Base-by-base conservation (phyloP, 345 rosid genomes). In the Kernera saxatilis region DNA sequence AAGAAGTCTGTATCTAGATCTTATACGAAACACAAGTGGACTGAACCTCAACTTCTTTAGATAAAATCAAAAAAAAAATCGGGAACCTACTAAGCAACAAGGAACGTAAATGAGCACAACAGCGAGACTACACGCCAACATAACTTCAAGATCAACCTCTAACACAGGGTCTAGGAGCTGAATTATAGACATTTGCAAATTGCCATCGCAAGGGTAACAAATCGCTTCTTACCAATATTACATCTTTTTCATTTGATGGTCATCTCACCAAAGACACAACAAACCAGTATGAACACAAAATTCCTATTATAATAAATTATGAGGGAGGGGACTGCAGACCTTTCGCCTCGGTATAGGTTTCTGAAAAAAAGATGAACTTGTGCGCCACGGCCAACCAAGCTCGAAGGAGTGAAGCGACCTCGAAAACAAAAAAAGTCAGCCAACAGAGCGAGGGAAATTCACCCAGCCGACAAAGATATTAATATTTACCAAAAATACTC, bases 401-500 rank as follows among this genome's bases (percentile, higher is more conserved):
- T 91, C 96, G 69, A 93, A 87, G 77, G 96, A 91, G 67, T 82
- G 87, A 77, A 83, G 89, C 23, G 99, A 91, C 99, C 98, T 93
- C 69, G 53, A 73, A 58, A 26, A 72, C 27, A 19, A 29, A 73
- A 71, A 73, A 69, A 10, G 21, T 78, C 18, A 83, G 69, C 69
- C 35, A 62, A 19, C 43, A 67, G 74, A 77, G 65, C 6, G 18
- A 58, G 23, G 19, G 45, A 71, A 69, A 32, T 6, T 13, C 26
- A 23, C 27, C 5, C 40, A 58, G 48, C 44, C 27, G 32, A 70
- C 33, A 63, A 30, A 27, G 21, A 53, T 53, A 50, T 8, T 58
- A 27, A 41, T 64, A 18, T 76, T 74, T 82, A 93, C 98, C 98
- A 93, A 71, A 93, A 93, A 49, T 83, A 89, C 75, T 93, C 98